Conservation (phyloP, 805 yeast genomes). For the Cyberlindnera veronae region DNA sequence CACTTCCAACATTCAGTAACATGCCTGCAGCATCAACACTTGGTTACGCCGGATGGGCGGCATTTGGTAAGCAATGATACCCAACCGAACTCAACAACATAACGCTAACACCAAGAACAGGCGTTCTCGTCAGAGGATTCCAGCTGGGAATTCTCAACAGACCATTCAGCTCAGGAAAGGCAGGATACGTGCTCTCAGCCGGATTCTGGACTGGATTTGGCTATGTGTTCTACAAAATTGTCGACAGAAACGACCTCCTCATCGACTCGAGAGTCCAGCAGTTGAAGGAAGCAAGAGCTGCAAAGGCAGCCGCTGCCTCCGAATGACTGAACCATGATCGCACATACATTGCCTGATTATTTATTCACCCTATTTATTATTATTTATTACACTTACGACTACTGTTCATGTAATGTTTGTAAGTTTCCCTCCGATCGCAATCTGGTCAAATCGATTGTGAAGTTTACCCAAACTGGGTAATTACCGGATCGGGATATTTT, state of each 20-base stretch:
- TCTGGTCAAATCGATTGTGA: neutral
- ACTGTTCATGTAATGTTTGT: neutral
- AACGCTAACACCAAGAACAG: constrained; percentile 17
- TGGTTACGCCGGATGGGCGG: constrained; percentile 36
- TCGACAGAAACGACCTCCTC: constrained; percentile 36
- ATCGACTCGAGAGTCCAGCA: constrained; percentile 36
- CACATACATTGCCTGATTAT: neutral
- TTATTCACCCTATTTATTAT: constrained; percentile 1
- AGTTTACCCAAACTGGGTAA: no score
- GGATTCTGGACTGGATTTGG: constrained; percentile 43
- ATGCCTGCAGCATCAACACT: constrained; percentile 26
- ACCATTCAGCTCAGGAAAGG: constrained; percentile 35
- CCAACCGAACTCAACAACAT: neutral
- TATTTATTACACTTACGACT: no score
- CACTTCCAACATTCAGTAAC: neutral
- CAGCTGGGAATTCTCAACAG: constrained; percentile 42
- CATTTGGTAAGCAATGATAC: constrained; percentile 30
- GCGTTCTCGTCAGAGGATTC: constrained; percentile 41
- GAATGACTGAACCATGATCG: neutral
- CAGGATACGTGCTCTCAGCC: constrained; percentile 42
- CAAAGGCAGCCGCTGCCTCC: constrained; percentile 14
- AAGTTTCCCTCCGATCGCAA: neutral
- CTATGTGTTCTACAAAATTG: constrained; percentile 35
- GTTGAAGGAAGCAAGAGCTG: constrained; percentile 36
- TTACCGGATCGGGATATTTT: no score